A percentile compares a stretch with the other conserved stretches of the same genome.
These are phyloP conservation scores for Microbotryomycetes sp. DNA, from an alignment of 1,284 basidiomycete genomes.

Conservation along the genomic window DNA sequence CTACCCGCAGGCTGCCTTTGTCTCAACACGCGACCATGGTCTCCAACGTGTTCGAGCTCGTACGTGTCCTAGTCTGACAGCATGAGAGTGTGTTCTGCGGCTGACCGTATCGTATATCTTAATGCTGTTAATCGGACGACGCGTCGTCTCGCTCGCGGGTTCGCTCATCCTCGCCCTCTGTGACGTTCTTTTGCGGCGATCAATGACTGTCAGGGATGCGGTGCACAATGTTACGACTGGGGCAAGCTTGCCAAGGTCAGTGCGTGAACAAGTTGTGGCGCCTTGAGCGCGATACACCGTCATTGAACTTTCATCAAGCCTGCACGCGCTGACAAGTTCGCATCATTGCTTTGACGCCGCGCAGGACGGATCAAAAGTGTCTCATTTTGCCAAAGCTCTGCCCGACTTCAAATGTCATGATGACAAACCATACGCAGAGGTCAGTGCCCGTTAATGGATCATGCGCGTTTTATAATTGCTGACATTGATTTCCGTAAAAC, in stretches of 20 bases:
- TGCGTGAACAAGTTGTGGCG: neutral
- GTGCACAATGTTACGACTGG: constrained; percentile 50
- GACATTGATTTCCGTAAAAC: neutral
- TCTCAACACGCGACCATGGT: constrained; percentile 1
- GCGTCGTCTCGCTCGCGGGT: too few relatives aligned
- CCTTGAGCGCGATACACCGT: neutral
- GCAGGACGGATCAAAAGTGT: constrained; percentile 46
- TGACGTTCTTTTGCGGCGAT: neutral
- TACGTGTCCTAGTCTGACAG: neutral
- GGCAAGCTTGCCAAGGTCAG: constrained; percentile 49
- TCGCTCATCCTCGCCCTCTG: neutral
- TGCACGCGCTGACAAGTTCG: neutral
- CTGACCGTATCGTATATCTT: neutral
- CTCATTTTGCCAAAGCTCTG: constrained; percentile 48
- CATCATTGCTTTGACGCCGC: neutral
- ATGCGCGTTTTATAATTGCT: neutral
- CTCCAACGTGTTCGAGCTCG: constrained; percentile 24
- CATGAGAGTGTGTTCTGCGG: neutral
- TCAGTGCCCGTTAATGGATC: constrained; percentile 31
- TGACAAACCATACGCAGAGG: constrained; percentile 59
- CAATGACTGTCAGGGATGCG: constrained; percentile 33
- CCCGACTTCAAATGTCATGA: constrained; percentile 53
- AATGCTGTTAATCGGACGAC: too few relatives aligned
- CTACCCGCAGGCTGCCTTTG: too few relatives aligned
- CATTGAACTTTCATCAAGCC: neutral